phyloP scores from a whole-genome alignment of 352 stramenopile species.

The Phytophthora citrophthora region DNA sequence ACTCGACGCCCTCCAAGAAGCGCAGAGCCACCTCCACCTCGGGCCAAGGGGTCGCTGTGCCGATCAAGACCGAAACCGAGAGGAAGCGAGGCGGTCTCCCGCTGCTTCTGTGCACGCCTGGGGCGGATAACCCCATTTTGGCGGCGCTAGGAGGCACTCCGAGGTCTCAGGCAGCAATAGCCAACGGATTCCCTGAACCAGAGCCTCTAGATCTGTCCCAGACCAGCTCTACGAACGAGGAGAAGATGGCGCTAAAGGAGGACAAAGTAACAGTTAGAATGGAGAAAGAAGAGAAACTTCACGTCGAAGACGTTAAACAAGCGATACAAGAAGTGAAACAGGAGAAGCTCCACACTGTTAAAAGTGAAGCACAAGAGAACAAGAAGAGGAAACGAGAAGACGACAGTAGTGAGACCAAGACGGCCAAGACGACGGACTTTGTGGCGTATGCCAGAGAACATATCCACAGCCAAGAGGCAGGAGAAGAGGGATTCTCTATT shows the following conservation, averaged over 20 bases:
- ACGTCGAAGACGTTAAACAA: constrained; percentile 4
- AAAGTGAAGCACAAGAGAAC: constrained; percentile 2
- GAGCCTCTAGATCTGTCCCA: constrained; percentile 52
- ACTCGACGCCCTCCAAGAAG: constrained; percentile 66
- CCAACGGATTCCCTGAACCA: constrained; percentile 36
- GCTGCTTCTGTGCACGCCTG: constrained; percentile 31
- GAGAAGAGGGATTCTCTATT: constrained; percentile 86
- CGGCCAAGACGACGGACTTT: constrained; percentile 41
- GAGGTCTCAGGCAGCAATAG: constrained; percentile 27
- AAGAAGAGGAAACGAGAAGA: constrained; percentile 44
- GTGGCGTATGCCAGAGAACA: constrained; percentile 82
- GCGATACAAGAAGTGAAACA: constrained; percentile 1
- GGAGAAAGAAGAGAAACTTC: constrained; percentile 10
- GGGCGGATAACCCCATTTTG: constrained; percentile 67
- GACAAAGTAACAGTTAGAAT: background rate
- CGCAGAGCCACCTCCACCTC: constrained; percentile 27
- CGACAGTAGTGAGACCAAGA: constrained; percentile 7
- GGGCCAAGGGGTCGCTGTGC: constrained; percentile 10
- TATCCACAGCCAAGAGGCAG: constrained; percentile 79
- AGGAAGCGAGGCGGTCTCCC: constrained; percentile 19
- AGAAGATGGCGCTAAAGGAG: constrained; percentile 16
- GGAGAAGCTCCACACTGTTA: constrained; percentile 17
- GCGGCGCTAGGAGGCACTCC: constrained; percentile 66
- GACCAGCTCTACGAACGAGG: constrained; percentile 17
- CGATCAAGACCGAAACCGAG: constrained; percentile 13